Evolutionary conservation across 2,329 filamentous ascomycete genomes (phyloP), one percentile per base, ranked within the genome.

Genomic region (Fusarium subtropicale): DNA sequence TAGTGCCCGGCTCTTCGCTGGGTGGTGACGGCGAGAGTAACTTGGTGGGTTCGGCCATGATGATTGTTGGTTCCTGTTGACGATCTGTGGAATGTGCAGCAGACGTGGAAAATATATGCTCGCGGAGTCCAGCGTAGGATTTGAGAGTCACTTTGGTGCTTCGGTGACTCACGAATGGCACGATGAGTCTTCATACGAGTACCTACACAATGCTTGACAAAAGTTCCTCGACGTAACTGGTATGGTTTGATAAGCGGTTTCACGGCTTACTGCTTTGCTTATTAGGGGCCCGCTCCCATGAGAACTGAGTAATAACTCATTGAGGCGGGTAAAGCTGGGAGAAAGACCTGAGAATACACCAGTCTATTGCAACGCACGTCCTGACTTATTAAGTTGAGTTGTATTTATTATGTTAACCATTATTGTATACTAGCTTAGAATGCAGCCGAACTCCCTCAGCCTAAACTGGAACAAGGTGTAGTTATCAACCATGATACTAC

Each of bases 1-100:
- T 26, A 13, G 76, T 73, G 16, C 77, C 77, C 1, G 71, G 73
- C 24, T 75, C 75, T 26, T 68, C 56, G 58, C 68, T 75, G 4
- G 74, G 76, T 36, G 72, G 73, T 12, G 57, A 67, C 20, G 69
- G 65, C 13, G 77, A 72, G 10, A 57, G 46, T 18, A 78, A 61
- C 33, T 60, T 60, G 39, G 47, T 62, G 31, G 64, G 22, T 20
- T 31, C 22, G 5, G 68, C 26, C 73, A 74, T 74, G 11, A 50
- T 68, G 34, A 36, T 11, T 28, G 11, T 44, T 50, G 31, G 10
- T 20, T 22, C 16, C 2, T 18, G 31, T 36, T 30, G 20, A 16
- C 15, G 26, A 33, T 6, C 10, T 31, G 15, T 41, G 20, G 20
- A 30, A 18, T 38, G 38, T 30, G 24, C 10, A 26, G 13, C 12